Base-by-base conservation (phyloP, 176 grass and related monocot species). In the Ananas comosus region DNA sequence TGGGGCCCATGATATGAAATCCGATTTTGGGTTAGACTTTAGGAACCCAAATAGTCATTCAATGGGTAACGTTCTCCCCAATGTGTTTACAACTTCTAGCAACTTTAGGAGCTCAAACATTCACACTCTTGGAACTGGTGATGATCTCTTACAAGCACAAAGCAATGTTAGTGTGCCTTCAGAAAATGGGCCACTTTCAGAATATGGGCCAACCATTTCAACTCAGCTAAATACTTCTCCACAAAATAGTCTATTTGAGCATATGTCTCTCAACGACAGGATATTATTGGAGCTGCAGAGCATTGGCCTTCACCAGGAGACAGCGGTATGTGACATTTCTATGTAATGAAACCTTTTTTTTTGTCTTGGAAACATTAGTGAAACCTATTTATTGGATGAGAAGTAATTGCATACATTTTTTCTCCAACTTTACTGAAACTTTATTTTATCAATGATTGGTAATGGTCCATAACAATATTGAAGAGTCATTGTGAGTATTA, bases 231-330 rank as follows among this genome's bases (percentile, higher is more conserved):
- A 76, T 64, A 54, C 84, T 75, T 68, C 74, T 59, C 78, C 84
- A 58, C 76, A 79, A 54, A 85, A 96, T n/a, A 78, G 76, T 68
- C 79, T 85, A 21, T 91, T 85, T 9, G 69, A 70, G 61, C 80
- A 86, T 69, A 80, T 96, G 91, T 86, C 88, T 49, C 27, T 91
- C 70, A 76, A 88, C 80, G 79, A 91, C 66, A 88, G 86, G 68
- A 81, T 91, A 67, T 86, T 91, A 72, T 73, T 96, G 68, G 91
- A 96, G 70, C 77, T 96, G 49, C 82, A 91, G 69, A 96, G 87
- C 78, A 88, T 96, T 63, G 91, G 82, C 52, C 79, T 96, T 74
- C 86, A 49, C 67, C 77, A 71, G 6, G 91, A 96, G 72, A 57
- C 48, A 75, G 73, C 77, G 85, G 88, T 91, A 91, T 71, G 79